Evolutionary conservation across 495 filamentous ascomycete genomes (phyloP), one percentile per base, ranked within the genome.

Genomic region (Trichoderma orchidacearum): DNA sequence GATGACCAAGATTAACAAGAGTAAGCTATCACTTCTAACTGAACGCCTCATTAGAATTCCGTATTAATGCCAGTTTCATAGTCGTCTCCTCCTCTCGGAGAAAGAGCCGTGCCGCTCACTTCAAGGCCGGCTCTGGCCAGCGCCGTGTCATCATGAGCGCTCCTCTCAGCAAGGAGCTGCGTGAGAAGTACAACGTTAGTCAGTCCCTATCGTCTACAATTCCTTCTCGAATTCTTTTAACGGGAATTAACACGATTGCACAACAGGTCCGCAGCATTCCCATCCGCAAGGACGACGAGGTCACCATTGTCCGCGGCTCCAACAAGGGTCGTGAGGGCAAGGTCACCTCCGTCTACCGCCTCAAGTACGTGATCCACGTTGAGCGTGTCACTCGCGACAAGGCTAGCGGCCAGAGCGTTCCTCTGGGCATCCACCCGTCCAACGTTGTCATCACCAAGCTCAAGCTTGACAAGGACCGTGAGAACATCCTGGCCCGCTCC

Each of bases 81-180:
- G 69, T 62, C 60, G 32, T 70, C 51, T 62, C 64, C 56, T 78
- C 84, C 74, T 95, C 89, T 68, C 85, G 93, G 75, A 82, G 91
- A 73, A 99, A 99, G 86, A 89, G 87, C 72, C 88, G 93, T 76
- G 94, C 94, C 82, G 89, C 87, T 62, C 92, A 99, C 80, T 97
- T 95, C 85, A 74, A 73, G 60, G 93, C 93, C 59, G 90, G 90
- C 53, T 95, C 89, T 69, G 86, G 84, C 76, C 82, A 87, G 67
- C 91, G 94, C 72, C 86, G 93, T 65, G 78, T 85, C 62, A 90
- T 91, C 76, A 94, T 99, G 88, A 87, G 82, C 76, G 93, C 93
- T 53, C 86, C 88, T 58, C 82, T 98, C 58, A 87, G 82, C 80
- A 95, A 93, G 77, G 93, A 98, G 76, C 83, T 99, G 64, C 81